phyloP scores from a whole-genome alignment of 1,139 yeast genomes.

The Zygotorulaspora mrakii region DNA sequence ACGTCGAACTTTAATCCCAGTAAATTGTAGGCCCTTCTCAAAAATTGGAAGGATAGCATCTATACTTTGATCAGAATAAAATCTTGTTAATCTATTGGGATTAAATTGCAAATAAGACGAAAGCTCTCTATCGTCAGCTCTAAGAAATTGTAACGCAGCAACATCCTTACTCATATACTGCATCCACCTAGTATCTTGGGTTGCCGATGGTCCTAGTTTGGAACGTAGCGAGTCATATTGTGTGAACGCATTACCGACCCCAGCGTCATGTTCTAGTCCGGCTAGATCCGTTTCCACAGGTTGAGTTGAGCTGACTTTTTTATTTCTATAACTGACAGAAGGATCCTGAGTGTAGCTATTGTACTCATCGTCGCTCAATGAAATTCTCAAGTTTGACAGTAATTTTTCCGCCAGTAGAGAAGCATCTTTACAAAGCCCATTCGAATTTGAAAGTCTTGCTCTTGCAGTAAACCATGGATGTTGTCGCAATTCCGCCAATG shows the following conservation, averaged over 20 bases:
- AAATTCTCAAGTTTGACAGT: slow-evolving; percentile 46
- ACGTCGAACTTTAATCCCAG: slow-evolving; percentile 27
- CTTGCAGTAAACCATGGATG: slow-evolving; percentile 52
- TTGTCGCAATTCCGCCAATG: slow-evolving; percentile 40
- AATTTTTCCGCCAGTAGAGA: slow-evolving; percentile 42
- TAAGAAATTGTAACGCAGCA: slow-evolving; percentile 32
- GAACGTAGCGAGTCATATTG: slow-evolving; percentile 11
- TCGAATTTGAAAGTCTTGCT: slow-evolving; percentile 42
- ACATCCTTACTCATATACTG: slow-evolving; percentile 28
- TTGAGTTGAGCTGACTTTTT: slow-evolving; percentile 27
- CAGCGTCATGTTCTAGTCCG: slow-evolving; percentile 22
- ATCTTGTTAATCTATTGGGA: slow-evolving; percentile 32
- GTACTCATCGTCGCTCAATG: slow-evolving; percentile 45
- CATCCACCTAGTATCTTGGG: slow-evolving; percentile 26
- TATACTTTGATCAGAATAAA: slow-evolving; percentile 29
- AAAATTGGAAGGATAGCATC: slow-evolving; percentile 26
- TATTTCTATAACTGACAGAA: slow-evolving; percentile 1
- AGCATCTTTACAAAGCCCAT: slow-evolving; percentile 51
- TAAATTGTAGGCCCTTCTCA: slow-evolving; percentile 26
- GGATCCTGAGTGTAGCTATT: slow-evolving; percentile 31
- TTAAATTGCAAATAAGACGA: slow-evolving; percentile 23
- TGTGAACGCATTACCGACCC: slow-evolving; percentile 17
- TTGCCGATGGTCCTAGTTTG: slow-evolving; percentile 12
- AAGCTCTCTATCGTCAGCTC: slow-evolving; percentile 6
- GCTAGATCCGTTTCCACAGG: slow-evolving; percentile 29